Conservation (phyloP, 2,329 filamentous ascomycete species). For the Madurella fahalii region DNA sequence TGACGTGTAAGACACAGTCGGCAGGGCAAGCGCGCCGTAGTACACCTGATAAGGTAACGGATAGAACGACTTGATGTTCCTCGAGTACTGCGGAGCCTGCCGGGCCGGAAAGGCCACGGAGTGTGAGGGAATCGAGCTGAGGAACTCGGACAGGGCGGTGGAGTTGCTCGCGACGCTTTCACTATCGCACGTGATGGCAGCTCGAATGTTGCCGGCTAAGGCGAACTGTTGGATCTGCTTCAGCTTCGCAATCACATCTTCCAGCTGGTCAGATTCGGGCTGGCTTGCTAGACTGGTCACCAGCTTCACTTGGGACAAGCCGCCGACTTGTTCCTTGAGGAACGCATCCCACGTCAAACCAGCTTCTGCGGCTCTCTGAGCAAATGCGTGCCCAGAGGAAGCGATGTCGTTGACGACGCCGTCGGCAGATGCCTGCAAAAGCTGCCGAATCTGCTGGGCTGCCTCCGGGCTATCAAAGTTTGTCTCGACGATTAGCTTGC, state of each 20-base stretch:
- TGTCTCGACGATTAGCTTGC: slow-evolving; percentile 76
- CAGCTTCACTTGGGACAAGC: slow-evolving; percentile 85
- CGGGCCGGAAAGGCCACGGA: slow-evolving; percentile 35
- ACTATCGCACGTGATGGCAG: slow-evolving; percentile 79
- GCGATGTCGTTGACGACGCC: slow-evolving; percentile 90
- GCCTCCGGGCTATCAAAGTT: slow-evolving; percentile 84
- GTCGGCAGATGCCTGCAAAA: slow-evolving; percentile 81
- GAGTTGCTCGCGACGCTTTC: slow-evolving; percentile 70
- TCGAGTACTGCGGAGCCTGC: slow-evolving; percentile 34
- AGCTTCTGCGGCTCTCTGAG: slow-evolving; percentile 77
- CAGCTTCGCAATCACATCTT: slow-evolving; percentile 74
- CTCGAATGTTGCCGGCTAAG: slow-evolving; percentile 64
- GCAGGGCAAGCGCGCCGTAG: slow-evolving; percentile 78
- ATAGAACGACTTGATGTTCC: slow-evolving; percentile 76
- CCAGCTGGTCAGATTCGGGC: slow-evolving; percentile 63
- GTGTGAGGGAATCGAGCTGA: slow-evolving; percentile 53
- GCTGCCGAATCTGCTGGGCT: slow-evolving; percentile 75
- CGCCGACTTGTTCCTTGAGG: slow-evolving; percentile 78
- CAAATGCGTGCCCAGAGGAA: slow-evolving; percentile 82
- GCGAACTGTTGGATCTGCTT: slow-evolving; percentile 80
- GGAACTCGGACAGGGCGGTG: slow-evolving; percentile 65
- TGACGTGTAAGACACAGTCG: slow-evolving; percentile 79
- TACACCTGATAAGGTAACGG: slow-evolving; percentile 96
- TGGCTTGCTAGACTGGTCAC: slow-evolving; percentile 74
- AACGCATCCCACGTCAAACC: slow-evolving; percentile 68